Base-by-base conservation (phyloP, 2,329 filamentous ascomycete species). In the Fusarium dlaminii region DNA sequence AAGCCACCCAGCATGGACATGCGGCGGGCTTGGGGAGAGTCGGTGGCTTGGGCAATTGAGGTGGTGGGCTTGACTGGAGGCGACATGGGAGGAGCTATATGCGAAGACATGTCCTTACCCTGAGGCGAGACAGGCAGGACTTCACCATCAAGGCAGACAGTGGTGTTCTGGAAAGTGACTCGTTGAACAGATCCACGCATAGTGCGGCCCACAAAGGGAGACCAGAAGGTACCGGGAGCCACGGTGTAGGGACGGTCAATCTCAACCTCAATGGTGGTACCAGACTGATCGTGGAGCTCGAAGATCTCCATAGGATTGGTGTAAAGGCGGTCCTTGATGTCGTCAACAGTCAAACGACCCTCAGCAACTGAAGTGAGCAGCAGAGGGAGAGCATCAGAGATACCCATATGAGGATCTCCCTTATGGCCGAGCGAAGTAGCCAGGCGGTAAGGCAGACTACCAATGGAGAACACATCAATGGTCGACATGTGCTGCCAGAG, bases 231-330 rank as follows among this genome's bases (percentile, higher is more conserved):
- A 32, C 77, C 77, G 42, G 77, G 59, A 55, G 89, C 82, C 63
- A 92, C 85, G 8, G 88, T 86, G 81, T 93, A 93, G 5, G 91
- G 88, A 49, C 93, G 90, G 80, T 94, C 93, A 76, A 95, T 87
- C 82, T 95, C 93, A 29, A 94, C 88, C 84, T 95, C 93, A 40
- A 95, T 87, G 10, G 89, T 90, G 42, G 92, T 91, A 66, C 91
- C 91, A n/a, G 88, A 83, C 82, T 95, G 93, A 76, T 95, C 93
- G 74, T 95, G 93, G 57, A 95, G 88, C 84, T 95, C 93, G 76
- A 95, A 95, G 77, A 95, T 95, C 80, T 89, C 89, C 84, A 92
- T 93, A 6, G 93, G 93, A 80, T 94, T 95, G 79, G 94, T 91
- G 80, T 95, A 92, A 52, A 95, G 87, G 46, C 92, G 90, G 63